Percentiles rank a stretch among this genome's conserved stretches.
Evolutionary conservation across 2,329 filamentous ascomycete species (phyloP).

Genomic region (Colletotrichum limetticola): DNA sequence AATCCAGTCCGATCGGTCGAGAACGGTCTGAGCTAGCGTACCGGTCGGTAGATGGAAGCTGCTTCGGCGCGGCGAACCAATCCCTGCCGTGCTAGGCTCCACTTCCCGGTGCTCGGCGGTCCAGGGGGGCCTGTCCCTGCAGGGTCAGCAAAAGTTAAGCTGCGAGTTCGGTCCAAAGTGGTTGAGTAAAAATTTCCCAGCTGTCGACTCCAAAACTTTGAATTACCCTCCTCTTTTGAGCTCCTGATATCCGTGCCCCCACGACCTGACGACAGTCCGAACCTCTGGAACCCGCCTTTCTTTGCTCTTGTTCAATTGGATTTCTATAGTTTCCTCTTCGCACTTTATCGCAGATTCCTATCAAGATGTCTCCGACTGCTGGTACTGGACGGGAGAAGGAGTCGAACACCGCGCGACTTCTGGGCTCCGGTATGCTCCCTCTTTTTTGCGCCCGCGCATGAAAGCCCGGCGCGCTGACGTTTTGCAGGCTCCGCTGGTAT

Average conservation of each 20-base stretch:
- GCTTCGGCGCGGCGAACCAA: conserved; percentile 21
- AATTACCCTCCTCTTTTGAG: conserved; percentile 12
- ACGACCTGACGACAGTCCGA: conserved; percentile 20
- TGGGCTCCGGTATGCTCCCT: conserved; percentile 80
- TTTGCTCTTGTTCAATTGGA: conserved; percentile 15
- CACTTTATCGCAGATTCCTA: conserved; percentile 11
- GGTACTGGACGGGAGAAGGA: conserved; percentile 73
- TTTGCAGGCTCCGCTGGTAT: conserved; percentile 86
- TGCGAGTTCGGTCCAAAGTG: conserved; percentile 29
- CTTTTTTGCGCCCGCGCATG: conserved; percentile 1
- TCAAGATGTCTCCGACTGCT: conserved; percentile 69
- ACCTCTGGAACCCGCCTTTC: not conserved
- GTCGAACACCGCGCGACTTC: conserved; percentile 85
- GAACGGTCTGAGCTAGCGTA: conserved; percentile 17
- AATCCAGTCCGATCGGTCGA: not conserved
- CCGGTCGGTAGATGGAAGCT: not conserved
- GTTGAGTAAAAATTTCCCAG: conserved; percentile 35
- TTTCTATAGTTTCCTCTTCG: not conserved
- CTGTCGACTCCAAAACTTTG: conserved; percentile 24
- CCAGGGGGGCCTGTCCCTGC: conserved; percentile 28
- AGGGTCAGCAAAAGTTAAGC: conserved; percentile 28
- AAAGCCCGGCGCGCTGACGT: conserved; percentile 31
- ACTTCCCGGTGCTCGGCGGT: conserved; percentile 33
- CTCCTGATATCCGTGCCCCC: conserved; percentile 19
- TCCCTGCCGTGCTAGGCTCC: conserved; percentile 16